Evolutionary conservation across 352 stramenopile species (phyloP).

Genomic region (Globisporangium alternatum): DNA sequence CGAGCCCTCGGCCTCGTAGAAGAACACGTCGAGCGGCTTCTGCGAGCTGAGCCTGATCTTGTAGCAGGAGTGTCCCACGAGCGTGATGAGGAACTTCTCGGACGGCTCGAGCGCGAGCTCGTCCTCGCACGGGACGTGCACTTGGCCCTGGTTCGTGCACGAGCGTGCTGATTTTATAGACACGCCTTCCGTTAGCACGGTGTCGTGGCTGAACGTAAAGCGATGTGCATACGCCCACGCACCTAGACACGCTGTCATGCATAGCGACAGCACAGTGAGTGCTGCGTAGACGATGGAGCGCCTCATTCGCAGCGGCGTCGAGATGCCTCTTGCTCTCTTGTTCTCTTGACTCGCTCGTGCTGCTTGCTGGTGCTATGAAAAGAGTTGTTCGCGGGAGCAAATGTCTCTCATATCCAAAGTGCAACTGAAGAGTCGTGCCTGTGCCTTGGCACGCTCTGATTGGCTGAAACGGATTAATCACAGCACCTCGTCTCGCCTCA

Average conservation of each 20-base stretch:
- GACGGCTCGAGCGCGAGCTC: conserved; percentile 33
- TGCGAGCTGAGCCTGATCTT: conserved; percentile 34
- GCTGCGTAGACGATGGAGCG: not conserved
- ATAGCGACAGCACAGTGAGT: not conserved
- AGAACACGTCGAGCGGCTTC: conserved; percentile 45
- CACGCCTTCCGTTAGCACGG: not conserved
- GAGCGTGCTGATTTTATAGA: conserved; percentile 16
- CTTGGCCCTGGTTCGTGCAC: conserved; percentile 45
- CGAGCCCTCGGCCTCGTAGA: conserved; percentile 39
- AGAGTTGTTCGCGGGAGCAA: not conserved
- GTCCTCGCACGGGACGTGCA: conserved; percentile 49
- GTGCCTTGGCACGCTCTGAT: not conserved
- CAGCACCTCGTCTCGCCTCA: too few relatives aligned
- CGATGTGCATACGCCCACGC: not conserved
- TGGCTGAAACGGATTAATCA: not conserved
- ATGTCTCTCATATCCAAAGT: not conserved
- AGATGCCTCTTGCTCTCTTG: not conserved
- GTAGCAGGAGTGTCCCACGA: conserved; percentile 57
- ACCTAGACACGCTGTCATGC: not conserved
- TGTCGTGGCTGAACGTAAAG: not conserved
- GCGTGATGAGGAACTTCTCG: conserved; percentile 53
- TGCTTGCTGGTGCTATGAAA: not conserved
- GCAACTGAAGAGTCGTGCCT: not conserved
- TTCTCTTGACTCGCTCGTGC: too few relatives aligned
- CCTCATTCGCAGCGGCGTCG: not conserved